These are phyloP conservation scores for Yamadazyma atlantica DNA, from an alignment of 1,139 yeast genomes.

Conservation along the genomic window DNA sequence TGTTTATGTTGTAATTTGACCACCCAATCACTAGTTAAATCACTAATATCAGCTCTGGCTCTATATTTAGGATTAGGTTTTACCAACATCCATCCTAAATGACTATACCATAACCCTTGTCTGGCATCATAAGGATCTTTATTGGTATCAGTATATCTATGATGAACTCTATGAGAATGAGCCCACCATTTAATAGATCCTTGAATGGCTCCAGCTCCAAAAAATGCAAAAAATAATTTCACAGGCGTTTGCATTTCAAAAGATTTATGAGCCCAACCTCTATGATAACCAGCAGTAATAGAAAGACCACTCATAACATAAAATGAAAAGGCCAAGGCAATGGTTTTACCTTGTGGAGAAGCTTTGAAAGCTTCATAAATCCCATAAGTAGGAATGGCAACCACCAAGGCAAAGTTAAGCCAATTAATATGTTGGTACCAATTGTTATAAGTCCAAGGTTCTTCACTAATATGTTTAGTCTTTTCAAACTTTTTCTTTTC, in stretches of 20 bases:
- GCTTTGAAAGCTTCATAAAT: conserved; percentile 44
- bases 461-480: conserved; percentile 78
- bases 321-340: conserved; percentile 56
- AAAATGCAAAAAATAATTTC: conserved; percentile 70
- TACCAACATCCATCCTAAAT: conserved; percentile 96
- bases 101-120: conserved; percentile 92
- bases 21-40: conserved; percentile 85
- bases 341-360: conserved; percentile 62
- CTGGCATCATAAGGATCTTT: conserved; percentile 98
- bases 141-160: conserved; percentile 93
- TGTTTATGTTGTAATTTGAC: conserved; percentile 94
- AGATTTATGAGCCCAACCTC: conserved; percentile 80
- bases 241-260: conserved; percentile 76
- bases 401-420: conserved; percentile 82
- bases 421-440: conserved; percentile 92
- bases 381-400: conserved; percentile 69
- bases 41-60: conserved; percentile 96
- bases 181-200: conserved; percentile 99
- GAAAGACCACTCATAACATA: conserved; percentile 80
- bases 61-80: conserved; percentile 92
- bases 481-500: conserved; percentile 46
- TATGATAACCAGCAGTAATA: conserved; percentile 84
- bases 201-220: conserved; percentile 94
- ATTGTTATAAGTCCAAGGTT: conserved; percentile 82
- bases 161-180: conserved; percentile 95